phyloP scores from a whole-genome alignment of 345 rosid species.

The Eucalyptus tenuipes region DNA sequence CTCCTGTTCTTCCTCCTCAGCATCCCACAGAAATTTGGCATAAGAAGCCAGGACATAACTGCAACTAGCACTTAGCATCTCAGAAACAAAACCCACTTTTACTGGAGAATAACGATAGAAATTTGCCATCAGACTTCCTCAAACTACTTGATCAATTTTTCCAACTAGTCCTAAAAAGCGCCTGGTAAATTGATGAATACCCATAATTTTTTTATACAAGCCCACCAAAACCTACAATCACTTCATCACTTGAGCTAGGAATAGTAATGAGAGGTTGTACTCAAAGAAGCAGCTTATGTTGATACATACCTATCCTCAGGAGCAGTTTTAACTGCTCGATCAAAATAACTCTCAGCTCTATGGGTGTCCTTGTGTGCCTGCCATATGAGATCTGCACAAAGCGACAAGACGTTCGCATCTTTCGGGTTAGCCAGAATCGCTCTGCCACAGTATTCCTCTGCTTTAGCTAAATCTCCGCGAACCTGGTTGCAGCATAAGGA shows the following conservation, averaged over 20 bases:
- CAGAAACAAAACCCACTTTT: not conserved
- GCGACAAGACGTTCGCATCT: constrained; percentile 43
- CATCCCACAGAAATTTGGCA: constrained; percentile 68
- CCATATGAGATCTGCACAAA: constrained; percentile 60
- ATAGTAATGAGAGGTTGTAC: not conserved
- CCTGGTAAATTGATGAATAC: not conserved
- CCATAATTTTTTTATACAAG: not conserved
- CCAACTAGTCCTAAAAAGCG: not conserved
- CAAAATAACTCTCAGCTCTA: constrained; percentile 41
- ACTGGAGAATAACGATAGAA: not conserved
- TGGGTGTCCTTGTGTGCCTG: constrained; percentile 27
- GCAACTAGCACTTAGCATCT: not conserved
- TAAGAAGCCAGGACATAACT: constrained; percentile 66
- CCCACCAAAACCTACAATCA: not conserved
- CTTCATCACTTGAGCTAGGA: not conserved
- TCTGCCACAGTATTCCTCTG: constrained; percentile 56
- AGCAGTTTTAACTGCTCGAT: constrained; percentile 45
- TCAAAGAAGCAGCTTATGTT: not conserved
- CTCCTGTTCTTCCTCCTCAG: constrained; percentile 35
- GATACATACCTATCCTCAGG: constrained; percentile 48
- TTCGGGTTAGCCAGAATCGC: constrained; percentile 49
- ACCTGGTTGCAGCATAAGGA: constrained; percentile 8
- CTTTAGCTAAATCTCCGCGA: constrained; percentile 38
- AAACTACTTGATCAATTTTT: not conserved
- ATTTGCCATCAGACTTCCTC: not conserved